phyloP scores from a whole-genome alignment of 768 basidiomycete genomes.

The Leccinum variicolor region DNA sequence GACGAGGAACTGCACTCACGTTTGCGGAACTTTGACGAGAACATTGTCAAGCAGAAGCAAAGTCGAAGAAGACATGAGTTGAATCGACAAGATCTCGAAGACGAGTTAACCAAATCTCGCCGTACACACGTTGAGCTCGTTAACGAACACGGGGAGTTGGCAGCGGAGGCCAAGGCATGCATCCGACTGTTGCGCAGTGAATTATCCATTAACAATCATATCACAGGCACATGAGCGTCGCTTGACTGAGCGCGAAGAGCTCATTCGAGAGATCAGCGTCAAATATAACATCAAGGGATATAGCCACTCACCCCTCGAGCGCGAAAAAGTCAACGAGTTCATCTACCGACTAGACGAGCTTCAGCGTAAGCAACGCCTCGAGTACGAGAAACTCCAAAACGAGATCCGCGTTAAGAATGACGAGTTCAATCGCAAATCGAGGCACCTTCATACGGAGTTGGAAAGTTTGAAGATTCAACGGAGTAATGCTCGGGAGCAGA shows the following conservation, averaged over 20 bases:
- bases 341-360: slow-evolving; percentile 60
- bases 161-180: slow-evolving; percentile 70
- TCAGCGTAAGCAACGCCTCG: slow-evolving; percentile 56
- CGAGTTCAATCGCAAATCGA: slow-evolving; percentile 61
- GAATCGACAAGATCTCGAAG: slow-evolving; percentile 61
- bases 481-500: slow-evolving; percentile 49
- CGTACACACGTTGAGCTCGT: slow-evolving; percentile 54
- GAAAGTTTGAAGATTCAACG: slow-evolving; percentile 54
- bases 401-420: slow-evolving; percentile 56
- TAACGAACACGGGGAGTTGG: slow-evolving; percentile 62
- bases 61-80: slow-evolving; percentile 45
- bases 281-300: slow-evolving; percentile 74
- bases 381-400: slow-evolving; percentile 66
- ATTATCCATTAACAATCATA: neutral
- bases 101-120: slow-evolving; percentile 49
- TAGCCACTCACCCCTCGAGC: slow-evolving; percentile 63
- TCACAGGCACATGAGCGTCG: slow-evolving; percentile 70
- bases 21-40: slow-evolving; percentile 55
- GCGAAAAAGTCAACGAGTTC: slow-evolving; percentile 73
- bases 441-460: slow-evolving; percentile 53
- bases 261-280: slow-evolving; percentile 66
- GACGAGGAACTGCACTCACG: slow-evolving; percentile 67
- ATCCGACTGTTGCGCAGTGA: neutral
- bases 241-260: slow-evolving; percentile 64
- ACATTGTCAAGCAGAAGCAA: slow-evolving; percentile 49